phyloP scores from a whole-genome alignment of 495 filamentous ascomycete species.

The Aspergillus saccharolyticus region DNA sequence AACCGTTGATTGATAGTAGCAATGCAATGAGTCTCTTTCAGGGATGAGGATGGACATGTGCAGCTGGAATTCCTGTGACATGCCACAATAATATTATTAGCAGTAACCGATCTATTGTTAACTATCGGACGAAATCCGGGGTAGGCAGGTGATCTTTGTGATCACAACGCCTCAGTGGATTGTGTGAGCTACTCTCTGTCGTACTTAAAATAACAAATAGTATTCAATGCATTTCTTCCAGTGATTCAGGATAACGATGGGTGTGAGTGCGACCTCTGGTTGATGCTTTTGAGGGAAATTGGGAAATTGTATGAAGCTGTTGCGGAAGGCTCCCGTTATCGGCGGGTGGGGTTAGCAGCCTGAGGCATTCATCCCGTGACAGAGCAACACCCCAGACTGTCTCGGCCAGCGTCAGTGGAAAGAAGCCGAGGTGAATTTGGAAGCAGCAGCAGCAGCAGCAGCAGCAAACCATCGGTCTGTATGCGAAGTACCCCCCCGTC shows the following conservation, averaged over 20 bases:
- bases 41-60: not conserved
- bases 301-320: not conserved
- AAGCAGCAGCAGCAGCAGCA: too few species aligned
- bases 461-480: too few species aligned
- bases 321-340: not conserved
- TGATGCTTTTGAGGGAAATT: too few species aligned
- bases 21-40: not conserved
- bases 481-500: not conserved
- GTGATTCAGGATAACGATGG: too few species aligned
- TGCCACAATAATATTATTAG: too few species aligned
- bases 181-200: too few species aligned
- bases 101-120: not conserved
- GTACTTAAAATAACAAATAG: too few species aligned
- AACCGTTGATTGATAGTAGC: not conserved
- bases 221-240: too few species aligned
- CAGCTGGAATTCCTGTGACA: not conserved
- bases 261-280: too few species aligned
- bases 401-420: not conserved
- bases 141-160: not conserved
- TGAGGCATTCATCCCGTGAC: slow-evolving; percentile 11
- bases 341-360: not conserved
- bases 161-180: too few species aligned
- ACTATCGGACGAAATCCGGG: not conserved
- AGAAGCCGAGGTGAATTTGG: slow-evolving; percentile 16
- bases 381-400: slow-evolving; percentile 9